These are phyloP conservation scores for Saitozyma podzolica DNA, from an alignment of 768 basidiomycete genomes.

Conservation along the genomic window DNA sequence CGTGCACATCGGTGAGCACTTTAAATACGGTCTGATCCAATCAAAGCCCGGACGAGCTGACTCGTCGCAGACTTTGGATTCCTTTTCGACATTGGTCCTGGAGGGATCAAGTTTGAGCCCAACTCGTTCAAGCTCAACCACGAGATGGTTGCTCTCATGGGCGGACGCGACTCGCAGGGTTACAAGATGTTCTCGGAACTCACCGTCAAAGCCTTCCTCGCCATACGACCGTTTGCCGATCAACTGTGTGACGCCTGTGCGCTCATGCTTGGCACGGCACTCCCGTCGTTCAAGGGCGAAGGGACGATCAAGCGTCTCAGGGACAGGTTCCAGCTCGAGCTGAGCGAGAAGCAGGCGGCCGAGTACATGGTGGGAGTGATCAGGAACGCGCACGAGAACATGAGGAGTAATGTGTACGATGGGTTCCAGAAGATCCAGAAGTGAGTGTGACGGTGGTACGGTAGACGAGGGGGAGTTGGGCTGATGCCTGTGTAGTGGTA, in stretches of 20 bases:
- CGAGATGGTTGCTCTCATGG: constrained; percentile 98
- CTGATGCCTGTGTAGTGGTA: constrained; percentile 21
- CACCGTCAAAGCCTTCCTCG: constrained; percentile 93
- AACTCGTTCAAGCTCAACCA: constrained; percentile 97
- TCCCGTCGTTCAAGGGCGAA: constrained; percentile 98
- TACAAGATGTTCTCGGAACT: constrained; percentile 92
- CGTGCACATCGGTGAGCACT: constrained; percentile 78
- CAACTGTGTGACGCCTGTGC: constrained; percentile 84
- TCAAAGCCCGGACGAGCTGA: constrained; percentile 5
- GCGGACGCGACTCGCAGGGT: constrained; percentile 88
- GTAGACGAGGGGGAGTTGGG: neutral
- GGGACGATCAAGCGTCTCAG: constrained; percentile 79
- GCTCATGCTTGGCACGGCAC: constrained; percentile 90
- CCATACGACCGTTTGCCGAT: constrained; percentile 89
- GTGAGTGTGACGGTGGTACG: constrained; percentile 20
- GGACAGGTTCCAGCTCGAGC: constrained; percentile 78
- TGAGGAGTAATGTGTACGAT: constrained; percentile 89
- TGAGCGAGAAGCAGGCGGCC: constrained; percentile 87
- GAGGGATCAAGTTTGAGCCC: constrained; percentile 98
- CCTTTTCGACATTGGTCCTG: constrained; percentile 81
- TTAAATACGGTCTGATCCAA: neutral
- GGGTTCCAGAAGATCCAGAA: constrained; percentile 70
- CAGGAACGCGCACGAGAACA: constrained; percentile 91
- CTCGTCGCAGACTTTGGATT: constrained; percentile 28
- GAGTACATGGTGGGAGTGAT: constrained; percentile 88